These are phyloP conservation scores for Cyclotella kingstonii DNA, from an alignment of 108 stramenopile species.

Conservation along the genomic window DNA sequence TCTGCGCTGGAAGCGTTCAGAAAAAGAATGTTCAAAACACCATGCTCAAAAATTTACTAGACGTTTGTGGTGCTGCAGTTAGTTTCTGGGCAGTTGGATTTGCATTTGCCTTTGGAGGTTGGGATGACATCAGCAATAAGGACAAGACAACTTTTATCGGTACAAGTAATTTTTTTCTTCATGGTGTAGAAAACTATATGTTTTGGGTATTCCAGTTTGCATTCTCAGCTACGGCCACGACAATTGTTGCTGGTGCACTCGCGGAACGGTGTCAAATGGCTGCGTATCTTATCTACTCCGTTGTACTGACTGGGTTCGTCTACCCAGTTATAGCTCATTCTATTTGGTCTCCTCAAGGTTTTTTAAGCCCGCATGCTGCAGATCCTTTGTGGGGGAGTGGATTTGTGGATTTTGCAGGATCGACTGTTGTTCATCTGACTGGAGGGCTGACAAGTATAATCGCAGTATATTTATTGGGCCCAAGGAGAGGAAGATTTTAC, in stretches of 20 bases:
- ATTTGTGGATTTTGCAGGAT: constrained; percentile 89
- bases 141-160: constrained; percentile 60
- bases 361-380: constrained; percentile 44
- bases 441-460: constrained; percentile 84
- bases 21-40: constrained; percentile 85
- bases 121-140: constrained; percentile 17
- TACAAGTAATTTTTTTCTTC: constrained; percentile 51
- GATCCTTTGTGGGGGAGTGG: constrained; percentile 44
- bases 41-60: constrained; percentile 87
- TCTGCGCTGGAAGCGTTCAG: constrained; percentile 80
- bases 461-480: constrained; percentile 80
- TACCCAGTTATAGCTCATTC: constrained; percentile 87
- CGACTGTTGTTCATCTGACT: constrained; percentile 89
- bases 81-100: constrained; percentile 76
- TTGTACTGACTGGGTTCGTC: constrained; percentile 72
- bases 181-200: constrained; percentile 46
- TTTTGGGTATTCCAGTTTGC: constrained; percentile 87
- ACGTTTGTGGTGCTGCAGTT: constrained; percentile 80
- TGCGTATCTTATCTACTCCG: constrained; percentile 81
- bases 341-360: constrained; percentile 73
- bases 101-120: constrained; percentile 77
- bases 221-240: constrained; percentile 80
- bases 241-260: constrained; percentile 90
- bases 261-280: constrained; percentile 91
- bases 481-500: constrained; percentile 83